Evolutionary conservation across 2,329 filamentous ascomycete genomes (phyloP), one percentile per base, ranked within the genome.

Genomic region (Fusarium gaditjirri): DNA sequence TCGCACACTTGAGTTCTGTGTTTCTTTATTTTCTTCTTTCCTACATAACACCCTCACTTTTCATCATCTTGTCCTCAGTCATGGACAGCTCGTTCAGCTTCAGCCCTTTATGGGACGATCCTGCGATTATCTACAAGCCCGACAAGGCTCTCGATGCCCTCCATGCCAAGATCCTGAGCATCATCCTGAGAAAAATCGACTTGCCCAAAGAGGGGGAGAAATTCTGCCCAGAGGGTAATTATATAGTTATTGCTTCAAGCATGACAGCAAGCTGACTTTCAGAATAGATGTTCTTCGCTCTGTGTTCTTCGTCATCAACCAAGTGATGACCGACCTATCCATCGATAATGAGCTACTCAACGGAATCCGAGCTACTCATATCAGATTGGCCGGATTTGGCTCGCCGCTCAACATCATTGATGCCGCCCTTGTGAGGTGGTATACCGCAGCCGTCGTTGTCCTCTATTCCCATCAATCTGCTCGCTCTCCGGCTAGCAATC

Each of bases 1-100:
- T 46, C 27, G 19, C 17, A 29, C 12, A n/a, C 13, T 42, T 39
- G 6, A 19, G 8, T 42, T 35, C 25, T 33, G 8, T 36, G 6
- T 29, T 29, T 27, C 9, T 29, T 33, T 42, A n/a, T 6, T 43
- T 42, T 44, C 21, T 58, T 25, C 46, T 64, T 23, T 21, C 39
- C 25, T 23, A 6, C 41, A 17, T 27, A 31, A 43, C 42, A 29
- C 27, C 35, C 13, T 17, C 25, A n/a, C 9, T 29, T n/a, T 11
- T 41, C 43, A 25, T 36, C 14, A 41, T 6, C 31, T 9, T 12
- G 12, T 6, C n/a, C 39, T 43, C 19, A 33, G 47, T 21, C 27
- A 77, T 78, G 76, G 75, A 77, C 33, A 76, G 59, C 43, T 59
- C 75, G 17, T 74, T 69, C 61, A 74, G 64, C 33, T 74, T 78